Conservation (phyloP, 1,139 yeast genomes). For the Hemisphaericaspora lyxosophila region DNA sequence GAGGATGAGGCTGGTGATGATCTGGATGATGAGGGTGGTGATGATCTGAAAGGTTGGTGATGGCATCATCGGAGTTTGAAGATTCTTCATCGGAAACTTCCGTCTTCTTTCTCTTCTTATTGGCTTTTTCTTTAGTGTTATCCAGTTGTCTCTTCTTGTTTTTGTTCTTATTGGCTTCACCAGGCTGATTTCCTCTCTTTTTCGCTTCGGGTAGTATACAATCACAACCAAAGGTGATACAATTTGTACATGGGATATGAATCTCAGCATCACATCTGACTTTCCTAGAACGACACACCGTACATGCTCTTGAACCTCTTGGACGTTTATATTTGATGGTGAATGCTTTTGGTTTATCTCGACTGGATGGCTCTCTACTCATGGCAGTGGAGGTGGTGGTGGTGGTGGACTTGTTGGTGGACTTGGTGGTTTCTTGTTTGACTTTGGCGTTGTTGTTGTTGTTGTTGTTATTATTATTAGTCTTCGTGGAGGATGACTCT, state of each 20-base stretch:
- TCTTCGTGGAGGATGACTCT: too few relatives aligned
- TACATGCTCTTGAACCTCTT: conserved; percentile 54
- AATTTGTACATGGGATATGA: conserved; percentile 75
- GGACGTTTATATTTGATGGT: conserved; percentile 52
- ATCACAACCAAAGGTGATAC: conserved; percentile 74
- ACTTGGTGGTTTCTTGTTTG: too few relatives aligned
- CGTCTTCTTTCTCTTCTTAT: conserved; percentile 2
- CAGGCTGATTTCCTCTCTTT: conserved; percentile 38
- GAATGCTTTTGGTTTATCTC: conserved; percentile 48
- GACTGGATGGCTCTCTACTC: neutral
- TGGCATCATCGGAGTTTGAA: neutral
- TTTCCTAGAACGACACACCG: conserved; percentile 66
- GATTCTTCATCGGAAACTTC: neutral
- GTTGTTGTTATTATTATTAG: too few relatives aligned
- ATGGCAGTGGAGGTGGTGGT: neutral
- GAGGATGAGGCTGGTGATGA: too few relatives aligned
- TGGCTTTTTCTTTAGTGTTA: neutral
- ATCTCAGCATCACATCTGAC: conserved; percentile 70
- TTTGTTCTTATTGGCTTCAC: conserved; percentile 17
- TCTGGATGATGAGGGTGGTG: neutral
- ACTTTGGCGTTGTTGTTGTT: neutral
- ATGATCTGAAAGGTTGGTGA: too few relatives aligned
- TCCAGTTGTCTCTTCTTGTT: conserved; percentile 11
- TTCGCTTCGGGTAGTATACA: conserved; percentile 64
- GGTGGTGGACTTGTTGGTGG: neutral